Evolutionary conservation across 78 protist species (phyloP), one percentile per base, ranked within the genome.

Genomic region (Corallochytrium limacisporum): DNA sequence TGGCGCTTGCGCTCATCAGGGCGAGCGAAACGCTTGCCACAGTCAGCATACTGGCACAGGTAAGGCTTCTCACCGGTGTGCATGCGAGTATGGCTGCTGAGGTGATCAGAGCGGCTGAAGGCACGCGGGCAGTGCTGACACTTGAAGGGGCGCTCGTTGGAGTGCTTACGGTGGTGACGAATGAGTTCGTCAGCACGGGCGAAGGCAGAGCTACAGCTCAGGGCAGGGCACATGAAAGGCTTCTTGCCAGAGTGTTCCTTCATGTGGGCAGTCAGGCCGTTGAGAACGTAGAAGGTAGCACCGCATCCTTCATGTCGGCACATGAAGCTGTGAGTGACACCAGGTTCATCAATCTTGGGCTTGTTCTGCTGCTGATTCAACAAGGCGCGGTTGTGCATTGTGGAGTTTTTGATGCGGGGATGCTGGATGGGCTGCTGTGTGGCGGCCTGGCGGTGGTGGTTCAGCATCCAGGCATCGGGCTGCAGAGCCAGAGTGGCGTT

Each of bases 31-130:
- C 55, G 28, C 62, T 77, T 83, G 20, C 65, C 70, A 53, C 89
- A 84, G 24, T 74, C 68, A 12, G 59, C 54, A 32, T 10, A 53
- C n/a, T 54, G 31, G 28, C 89, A 84, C 22, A 31, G 38, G 29
- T 66, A 84, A 10, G 87, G 87, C 33, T 62, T 54, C 68, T 82
- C 87, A 7, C 81, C 81, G n/a, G 87, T 82, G 54, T 82, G 87
- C 1, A 79, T 72, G 36, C 81, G 63, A n/a, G 39, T 29, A 61
- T 82, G 87, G 20, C 51, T 69, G 40, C 62, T 76, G 31, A 75
- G 61, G 38, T 73, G 57, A 16, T 50, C 35, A 20, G 35, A 18
- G 57, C 57, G 57, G 3, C 36, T n/a, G 13, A 7, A 18, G 29
- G 28, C 13, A 24, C 53, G 53, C 7, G 7, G 53, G 53, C 29